Percentiles rank a stretch among this genome's conserved stretches.
Evolutionary conservation across 169 alveolate species (phyloP).

Genomic region (Hammondia hammondi): DNA sequence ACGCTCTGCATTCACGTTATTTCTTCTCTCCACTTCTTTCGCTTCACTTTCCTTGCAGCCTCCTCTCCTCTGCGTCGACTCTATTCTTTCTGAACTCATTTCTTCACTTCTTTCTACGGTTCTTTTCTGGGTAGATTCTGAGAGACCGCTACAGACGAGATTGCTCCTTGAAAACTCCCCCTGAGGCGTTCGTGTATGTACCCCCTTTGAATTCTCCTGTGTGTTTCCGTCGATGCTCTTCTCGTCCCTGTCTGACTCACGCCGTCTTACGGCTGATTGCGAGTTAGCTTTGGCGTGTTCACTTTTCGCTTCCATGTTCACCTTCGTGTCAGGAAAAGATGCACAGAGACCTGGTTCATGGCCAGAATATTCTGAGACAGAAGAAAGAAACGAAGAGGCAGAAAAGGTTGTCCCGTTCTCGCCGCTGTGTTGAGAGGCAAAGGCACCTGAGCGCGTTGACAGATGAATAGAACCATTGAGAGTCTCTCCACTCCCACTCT

Average conservation of each 20-base stretch:
- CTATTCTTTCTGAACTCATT: background rate
- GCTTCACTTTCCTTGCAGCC: background rate
- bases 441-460: background rate
- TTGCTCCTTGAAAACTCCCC: background rate
- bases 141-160: background rate
- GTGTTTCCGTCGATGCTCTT: background rate
- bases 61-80: background rate
- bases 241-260: background rate
- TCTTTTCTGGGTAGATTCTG: background rate
- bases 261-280: background rate
- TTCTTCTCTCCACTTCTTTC: no score
- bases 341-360: background rate
- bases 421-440: background rate
- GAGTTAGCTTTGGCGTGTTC: background rate
- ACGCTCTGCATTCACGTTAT: no score
- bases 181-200: background rate
- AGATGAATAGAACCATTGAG: background rate
- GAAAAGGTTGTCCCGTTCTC: background rate
- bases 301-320: no score
- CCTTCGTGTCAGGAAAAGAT: no score
- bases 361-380: background rate
- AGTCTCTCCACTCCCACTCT: background rate
- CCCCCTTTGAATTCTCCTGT: background rate
- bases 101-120: background rate
- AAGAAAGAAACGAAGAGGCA: background rate